Base-by-base conservation (phyloP, 805 yeast genomes). In the Candida boleticola region DNA sequence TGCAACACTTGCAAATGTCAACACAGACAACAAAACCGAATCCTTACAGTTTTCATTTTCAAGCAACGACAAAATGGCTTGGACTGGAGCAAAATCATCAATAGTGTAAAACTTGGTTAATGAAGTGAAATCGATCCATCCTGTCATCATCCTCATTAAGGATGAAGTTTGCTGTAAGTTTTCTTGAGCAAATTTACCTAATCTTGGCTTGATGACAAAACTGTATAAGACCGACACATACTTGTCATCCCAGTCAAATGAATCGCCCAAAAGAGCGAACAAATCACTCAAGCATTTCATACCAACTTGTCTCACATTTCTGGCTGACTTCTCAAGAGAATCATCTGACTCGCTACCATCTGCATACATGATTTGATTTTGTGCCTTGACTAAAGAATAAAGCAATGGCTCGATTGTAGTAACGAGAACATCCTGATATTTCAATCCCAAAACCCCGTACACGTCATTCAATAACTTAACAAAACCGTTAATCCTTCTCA, bases 81-180 rank as follows among this genome's bases (percentile, higher is more conserved):
- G 57, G 0, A 77, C 71, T 5, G 89, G 77, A 1, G 76, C 68
- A 39, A 63, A 70, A 36, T 83, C 74, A 47, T 85, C 85, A 41
- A 71, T 61, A 42, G 72, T 73, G 34, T 88, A 61, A 44, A 83
- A 77, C 11, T 69, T 68, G 36, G 73, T 64, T 29, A 83, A 68
- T 18, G 66, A 64, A 4, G 68, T 64, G 3, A 50, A 45, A 16
- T 57, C 62, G 18, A 70, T 57, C 81, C 95, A 77, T 6, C 75
- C 64, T 5, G 79, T 61, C 53, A 92, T 75, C 7, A 89, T 57
- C 42, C 71, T 77, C 77, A 90, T 65, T 34, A 92, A 58, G 0
- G 95, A 76, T 0, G 97, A 89, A 0, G 92, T 83, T 53, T 85
- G 89, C 55, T 89, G 95, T 25, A 84, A 67, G 58, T 92, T 93